These are phyloP conservation scores for Viridothelium virens DNA, from an alignment of 495 filamentous ascomycete species.

Conservation along the genomic window DNA sequence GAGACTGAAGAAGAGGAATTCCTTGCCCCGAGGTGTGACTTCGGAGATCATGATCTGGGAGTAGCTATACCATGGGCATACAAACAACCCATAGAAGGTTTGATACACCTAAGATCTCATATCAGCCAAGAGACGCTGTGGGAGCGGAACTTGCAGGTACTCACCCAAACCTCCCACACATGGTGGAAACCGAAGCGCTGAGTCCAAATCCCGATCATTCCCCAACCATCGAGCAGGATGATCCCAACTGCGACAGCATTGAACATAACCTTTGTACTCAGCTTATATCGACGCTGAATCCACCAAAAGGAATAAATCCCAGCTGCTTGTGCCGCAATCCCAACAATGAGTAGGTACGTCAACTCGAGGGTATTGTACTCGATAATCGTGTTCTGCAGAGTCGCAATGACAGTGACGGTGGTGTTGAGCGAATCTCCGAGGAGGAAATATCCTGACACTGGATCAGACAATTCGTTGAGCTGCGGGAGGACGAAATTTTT, in stretches of 20 bases:
- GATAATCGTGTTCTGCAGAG: slow-evolving; percentile 54
- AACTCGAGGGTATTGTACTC: slow-evolving; percentile 53
- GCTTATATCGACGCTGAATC: slow-evolving; percentile 45
- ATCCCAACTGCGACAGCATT: slow-evolving; percentile 50
- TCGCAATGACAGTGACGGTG: slow-evolving; percentile 58
- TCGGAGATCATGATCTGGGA: slow-evolving; percentile 61
- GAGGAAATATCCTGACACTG: slow-evolving; percentile 49
- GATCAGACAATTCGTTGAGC: background rate
- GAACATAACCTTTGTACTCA: slow-evolving; percentile 57
- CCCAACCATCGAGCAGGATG: slow-evolving; percentile 55
- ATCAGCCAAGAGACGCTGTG: background rate
- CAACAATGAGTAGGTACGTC: slow-evolving; percentile 56
- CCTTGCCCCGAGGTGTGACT: slow-evolving; percentile 55
- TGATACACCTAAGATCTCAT: slow-evolving; percentile 42
- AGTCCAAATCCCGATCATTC: slow-evolving; percentile 62
- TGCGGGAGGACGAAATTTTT: slow-evolving; percentile 11
- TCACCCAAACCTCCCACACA: slow-evolving; percentile 52
- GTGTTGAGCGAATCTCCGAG: slow-evolving; percentile 59
- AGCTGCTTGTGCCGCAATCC: slow-evolving; percentile 53
- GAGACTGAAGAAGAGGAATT: slow-evolving; percentile 60
- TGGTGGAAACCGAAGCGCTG: slow-evolving; percentile 54
- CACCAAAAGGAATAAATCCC: slow-evolving; percentile 57
- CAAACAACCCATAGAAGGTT: slow-evolving; percentile 55
- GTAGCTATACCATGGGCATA: slow-evolving; percentile 64
- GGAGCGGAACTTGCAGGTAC: background rate